Base-by-base conservation (phyloP, 495 filamentous ascomycete genomes). In the Neurospora tetrasperma region DNA sequence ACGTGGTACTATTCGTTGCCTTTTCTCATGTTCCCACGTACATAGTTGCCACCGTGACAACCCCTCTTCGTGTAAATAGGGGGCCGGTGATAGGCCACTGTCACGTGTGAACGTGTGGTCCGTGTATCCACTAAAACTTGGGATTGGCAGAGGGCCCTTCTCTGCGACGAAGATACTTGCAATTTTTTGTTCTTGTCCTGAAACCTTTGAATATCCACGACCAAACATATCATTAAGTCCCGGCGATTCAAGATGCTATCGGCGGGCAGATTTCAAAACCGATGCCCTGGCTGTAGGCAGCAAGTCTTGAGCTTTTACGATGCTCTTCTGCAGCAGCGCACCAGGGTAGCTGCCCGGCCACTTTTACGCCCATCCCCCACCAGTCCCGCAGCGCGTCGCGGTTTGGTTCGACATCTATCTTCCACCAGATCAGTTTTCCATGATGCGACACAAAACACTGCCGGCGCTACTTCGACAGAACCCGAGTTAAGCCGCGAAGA, bases 251-350 rank as follows among this genome's bases (percentile, higher is more conserved):
- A 87, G 85, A 74, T 66, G 54, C 54, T 88, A 66, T 83, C 83
- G 69, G 84, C 83, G 16, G 74, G 82, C n/a, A 85, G 82, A 73
- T 71, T 80, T 66, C 82, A 81, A 44, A 79, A 82, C 31, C 76
- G 85, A 42, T 88, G 86, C 74, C 82, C 84, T 71, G 81, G 82
- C 72, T 88, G 86, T 74, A 84, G 85, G 73, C 77, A 82, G 40
- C 84, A 83, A 42, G 73, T 88, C 38, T 76, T 86, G 38, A 79
- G 81, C 73, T 87, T 73, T 79, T 87, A 74, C 79, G 84, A 77
- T 75, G 83, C 71, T 74, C 79, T 71, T 79, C 82, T 76, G 75
- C 77, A 18, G 71, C 76, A 74, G 35, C 72, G 71, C 54, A 73
- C 35, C n/a, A 71, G 70, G 35, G 70, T 73, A 71, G 48, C 70